Evolutionary conservation across 2,329 filamentous ascomycete genomes (phyloP), one percentile per base, ranked within the genome.

Genomic region (Sclerotinia sclerotiorum): DNA sequence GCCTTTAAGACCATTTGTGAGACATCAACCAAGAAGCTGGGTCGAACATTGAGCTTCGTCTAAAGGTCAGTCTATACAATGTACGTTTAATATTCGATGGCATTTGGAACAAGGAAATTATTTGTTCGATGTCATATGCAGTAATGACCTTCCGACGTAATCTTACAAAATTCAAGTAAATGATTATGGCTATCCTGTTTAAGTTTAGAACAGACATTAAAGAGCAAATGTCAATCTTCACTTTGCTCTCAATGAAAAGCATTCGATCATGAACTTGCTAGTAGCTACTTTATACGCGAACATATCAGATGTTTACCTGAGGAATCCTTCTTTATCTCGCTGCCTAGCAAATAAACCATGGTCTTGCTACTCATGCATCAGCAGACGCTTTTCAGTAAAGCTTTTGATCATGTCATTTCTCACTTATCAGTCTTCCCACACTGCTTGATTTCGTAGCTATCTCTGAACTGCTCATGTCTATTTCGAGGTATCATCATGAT

Each of bases 381-480:
- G 11, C 21, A 7, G 3, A 4, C 11, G 0, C 5, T 32, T 13
- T 6, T 2, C 5, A 1, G 17, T 17, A 27, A 39, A 5, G 8
- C 35, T 24, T 24, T 13, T 1, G 3, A n/a, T 1, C n/a, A 19
- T 11, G 49, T 8, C 1, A 24, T 24, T 48, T 2, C 21, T 19
- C 21, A 24, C 5, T 7, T 35, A 3, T 19, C 21, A 39, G 35
- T 17, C 13, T 0, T 29, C 13, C 3, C 29, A 24, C 3, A 19
- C 13, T 49, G 6, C 24, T 32, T 35, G 8, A 39, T 49, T 13
- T 51, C 8, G 2, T 4, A 24, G 4, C 5, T 17, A 24, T 39
- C 21, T 24, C 19, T n/a, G 27, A 17, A 21, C 19, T n/a, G 6
- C 39, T 29, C 24, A 21, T 10, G 13, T 3, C 10, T 11, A 27